A percentile compares a stretch with the other conserved stretches of the same genome.
These are phyloP conservation scores for Sclerospora graminicola DNA, from an alignment of 352 stramenopile genomes.

Conservation along the genomic window DNA sequence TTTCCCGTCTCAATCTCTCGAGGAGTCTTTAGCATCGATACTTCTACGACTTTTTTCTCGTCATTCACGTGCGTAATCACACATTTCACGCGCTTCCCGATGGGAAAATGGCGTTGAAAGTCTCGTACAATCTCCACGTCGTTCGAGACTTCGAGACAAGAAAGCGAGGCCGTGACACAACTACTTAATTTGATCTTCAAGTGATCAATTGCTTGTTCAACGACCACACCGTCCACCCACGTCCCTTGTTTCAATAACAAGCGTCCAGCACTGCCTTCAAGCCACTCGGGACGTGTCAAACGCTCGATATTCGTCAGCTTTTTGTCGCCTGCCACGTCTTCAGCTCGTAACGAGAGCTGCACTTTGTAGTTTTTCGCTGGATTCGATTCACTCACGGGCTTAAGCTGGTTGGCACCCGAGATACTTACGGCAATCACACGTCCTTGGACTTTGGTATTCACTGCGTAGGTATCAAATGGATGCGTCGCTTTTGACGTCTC, in stretches of 20 bases:
- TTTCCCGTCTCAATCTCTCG: slow-evolving; percentile 28
- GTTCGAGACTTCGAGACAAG: slow-evolving; percentile 52
- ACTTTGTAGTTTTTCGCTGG: slow-evolving; percentile 61
- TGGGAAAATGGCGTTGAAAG: slow-evolving; percentile 61
- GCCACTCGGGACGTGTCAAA: slow-evolving; percentile 68
- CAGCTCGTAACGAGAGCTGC: slow-evolving; percentile 53
- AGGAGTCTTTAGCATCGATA: slow-evolving; percentile 50
- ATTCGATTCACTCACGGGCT: slow-evolving; percentile 71
- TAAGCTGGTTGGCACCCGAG: slow-evolving; percentile 82
- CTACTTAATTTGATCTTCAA: slow-evolving; percentile 65
- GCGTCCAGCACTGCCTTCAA: slow-evolving; percentile 52
- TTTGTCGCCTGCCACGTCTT: slow-evolving; percentile 28
- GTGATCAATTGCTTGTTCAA: slow-evolving; percentile 44
- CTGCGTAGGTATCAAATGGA: slow-evolving; percentile 72
- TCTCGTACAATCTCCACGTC: slow-evolving; percentile 45
- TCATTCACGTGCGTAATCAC: slow-evolving; percentile 58
- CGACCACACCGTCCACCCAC: slow-evolving; percentile 54
- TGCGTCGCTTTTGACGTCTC: slow-evolving; percentile 30
- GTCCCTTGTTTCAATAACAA: slow-evolving; percentile 53
- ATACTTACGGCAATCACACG: slow-evolving; percentile 53
- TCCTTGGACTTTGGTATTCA: slow-evolving; percentile 60
- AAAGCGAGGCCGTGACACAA: slow-evolving; percentile 52
- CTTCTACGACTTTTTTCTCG: slow-evolving; percentile 62
- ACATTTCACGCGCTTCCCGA: slow-evolving; percentile 65
- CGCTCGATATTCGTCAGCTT: slow-evolving; percentile 27